phyloP scores from a whole-genome alignment of 805 yeast genomes.

The Candida sithepensis region DNA sequence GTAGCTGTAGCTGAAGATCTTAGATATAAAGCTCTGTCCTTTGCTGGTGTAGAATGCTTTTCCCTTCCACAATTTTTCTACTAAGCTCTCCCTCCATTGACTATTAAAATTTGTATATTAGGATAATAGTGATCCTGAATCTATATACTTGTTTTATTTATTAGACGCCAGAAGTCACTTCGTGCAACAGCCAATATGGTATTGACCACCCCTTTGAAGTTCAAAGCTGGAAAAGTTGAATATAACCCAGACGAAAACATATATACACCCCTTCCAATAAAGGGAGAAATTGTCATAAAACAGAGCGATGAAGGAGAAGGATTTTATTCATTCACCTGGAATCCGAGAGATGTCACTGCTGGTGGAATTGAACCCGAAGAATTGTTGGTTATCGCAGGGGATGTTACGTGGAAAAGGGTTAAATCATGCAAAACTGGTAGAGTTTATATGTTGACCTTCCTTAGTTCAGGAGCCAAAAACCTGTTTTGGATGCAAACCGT shows the following conservation, averaged over 20 bases:
- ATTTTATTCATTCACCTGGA: slow-evolving; percentile 69
- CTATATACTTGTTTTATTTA: too few relatives aligned
- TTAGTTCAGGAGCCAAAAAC: slow-evolving; percentile 38
- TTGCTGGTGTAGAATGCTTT: too few relatives aligned
- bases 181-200: slow-evolving; percentile 9
- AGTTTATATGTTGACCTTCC: slow-evolving; percentile 43
- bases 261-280: slow-evolving; percentile 68
- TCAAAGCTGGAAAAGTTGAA: slow-evolving; percentile 77
- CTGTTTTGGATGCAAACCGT: slow-evolving; percentile 76
- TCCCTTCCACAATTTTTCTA: too few relatives aligned
- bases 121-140: too few relatives aligned
- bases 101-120: too few relatives aligned
- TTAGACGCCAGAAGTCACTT: too few relatives aligned
- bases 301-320: slow-evolving; percentile 69
- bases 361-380: slow-evolving; percentile 49
- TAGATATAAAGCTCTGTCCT: too few relatives aligned
- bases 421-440: slow-evolving; percentile 72
- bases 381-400: slow-evolving; percentile 77
- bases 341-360: slow-evolving; percentile 52
- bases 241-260: slow-evolving; percentile 57
- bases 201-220: slow-evolving; percentile 34
- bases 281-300: slow-evolving; percentile 60
- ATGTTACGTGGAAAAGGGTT: slow-evolving; percentile 72
- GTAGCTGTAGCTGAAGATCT: too few relatives aligned
- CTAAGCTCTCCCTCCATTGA: too few relatives aligned